Percentiles rank a stretch among this genome's conserved stretches.
Evolutionary conservation across 345 rosid species (phyloP).

Genomic region (Raphanus raphanistrum): DNA sequence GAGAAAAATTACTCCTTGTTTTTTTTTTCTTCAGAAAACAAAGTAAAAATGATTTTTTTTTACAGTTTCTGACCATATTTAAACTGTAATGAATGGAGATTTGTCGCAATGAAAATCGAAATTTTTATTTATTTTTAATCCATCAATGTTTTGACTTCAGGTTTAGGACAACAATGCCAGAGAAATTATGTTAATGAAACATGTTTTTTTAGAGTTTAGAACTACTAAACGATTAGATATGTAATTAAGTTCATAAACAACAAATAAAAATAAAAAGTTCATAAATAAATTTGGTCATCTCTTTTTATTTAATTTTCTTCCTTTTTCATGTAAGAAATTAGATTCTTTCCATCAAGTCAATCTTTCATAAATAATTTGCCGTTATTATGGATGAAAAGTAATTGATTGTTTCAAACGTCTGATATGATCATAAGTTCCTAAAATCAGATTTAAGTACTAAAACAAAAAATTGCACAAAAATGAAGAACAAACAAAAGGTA

Average conservation of each 20-base stretch:
- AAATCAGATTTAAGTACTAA: neutral
- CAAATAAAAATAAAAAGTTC: too few relatives aligned
- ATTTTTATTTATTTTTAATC: too few relatives aligned
- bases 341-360: constrained; percentile 1
- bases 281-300: constrained; percentile 15
- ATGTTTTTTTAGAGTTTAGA: too few relatives aligned
- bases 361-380: neutral
- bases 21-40: neutral
- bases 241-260: too few relatives aligned
- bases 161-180: too few relatives aligned
- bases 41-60: neutral
- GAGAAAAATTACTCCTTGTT: neutral
- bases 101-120: neutral
- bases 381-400: neutral
- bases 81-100: neutral
- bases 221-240: too few relatives aligned
- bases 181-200: too few relatives aligned
- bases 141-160: too few relatives aligned
- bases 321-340: neutral
- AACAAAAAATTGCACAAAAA: neutral
- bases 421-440: neutral
- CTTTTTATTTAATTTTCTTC: neutral
- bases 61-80: neutral
- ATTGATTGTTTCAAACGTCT: constrained; percentile 6
- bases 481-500: constrained; percentile 23